These are phyloP conservation scores for Vigna hirtella DNA, from an alignment of 306 rosid genomes.

Conservation along the genomic window DNA sequence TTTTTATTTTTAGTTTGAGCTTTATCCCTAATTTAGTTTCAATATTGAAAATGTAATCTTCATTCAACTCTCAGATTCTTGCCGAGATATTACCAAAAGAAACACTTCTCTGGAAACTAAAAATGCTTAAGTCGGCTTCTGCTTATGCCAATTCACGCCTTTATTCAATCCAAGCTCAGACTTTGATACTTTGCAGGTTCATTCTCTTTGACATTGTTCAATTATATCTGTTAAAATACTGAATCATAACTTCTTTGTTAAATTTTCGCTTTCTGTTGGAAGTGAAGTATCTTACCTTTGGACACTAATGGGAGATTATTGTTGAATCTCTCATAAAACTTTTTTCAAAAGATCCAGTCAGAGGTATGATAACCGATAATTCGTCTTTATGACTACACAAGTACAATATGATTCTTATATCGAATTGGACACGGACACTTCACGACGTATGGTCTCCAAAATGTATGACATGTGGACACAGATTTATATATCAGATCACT, in stretches of 20 bases:
- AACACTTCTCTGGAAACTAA: slow-evolving; percentile 82
- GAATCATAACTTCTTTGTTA: slow-evolving; percentile 19
- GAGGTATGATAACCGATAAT: too few relatives aligned
- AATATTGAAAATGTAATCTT: slow-evolving; percentile 44
- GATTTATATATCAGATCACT: too few relatives aligned
- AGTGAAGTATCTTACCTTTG: not conserved
- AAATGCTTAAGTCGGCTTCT: slow-evolving; percentile 80
- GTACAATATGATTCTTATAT: too few relatives aligned
- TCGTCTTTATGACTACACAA: too few relatives aligned
- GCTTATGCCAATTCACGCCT: slow-evolving; percentile 71
- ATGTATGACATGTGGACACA: too few relatives aligned
- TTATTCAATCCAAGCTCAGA: slow-evolving; percentile 79
- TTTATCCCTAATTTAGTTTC: slow-evolving; percentile 41
- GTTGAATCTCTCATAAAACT: too few relatives aligned
- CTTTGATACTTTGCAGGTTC: slow-evolving; percentile 82
- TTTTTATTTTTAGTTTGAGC: slow-evolving; percentile 20
- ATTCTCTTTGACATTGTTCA: slow-evolving; percentile 13
- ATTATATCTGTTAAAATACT: slow-evolving; percentile 17
- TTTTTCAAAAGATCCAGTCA: too few relatives aligned
- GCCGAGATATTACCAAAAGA: slow-evolving; percentile 77
- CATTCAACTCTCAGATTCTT: slow-evolving; percentile 68
- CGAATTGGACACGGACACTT: too few relatives aligned
- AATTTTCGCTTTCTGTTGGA: not conserved
- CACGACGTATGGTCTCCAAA: too few relatives aligned
- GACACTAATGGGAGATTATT: not conserved